These are phyloP conservation scores for Amaranthus hypochondriacus DNA, from an alignment of 148 eudicot genomes.

Conservation along the genomic window DNA sequence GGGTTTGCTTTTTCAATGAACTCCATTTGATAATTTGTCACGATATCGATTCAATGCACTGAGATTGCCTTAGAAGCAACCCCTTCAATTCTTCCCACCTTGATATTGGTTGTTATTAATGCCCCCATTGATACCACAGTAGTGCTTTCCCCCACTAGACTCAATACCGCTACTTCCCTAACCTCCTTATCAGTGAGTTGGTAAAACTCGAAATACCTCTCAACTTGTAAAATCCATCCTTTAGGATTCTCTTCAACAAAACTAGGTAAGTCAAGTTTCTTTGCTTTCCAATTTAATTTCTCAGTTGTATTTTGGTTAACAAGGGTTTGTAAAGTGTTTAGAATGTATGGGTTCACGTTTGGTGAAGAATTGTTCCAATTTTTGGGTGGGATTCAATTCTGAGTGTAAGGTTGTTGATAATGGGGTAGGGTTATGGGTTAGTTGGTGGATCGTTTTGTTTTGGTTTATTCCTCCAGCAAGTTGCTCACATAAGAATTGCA, in stretches of 20 bases:
- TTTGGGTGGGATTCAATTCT: no score
- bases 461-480: no score
- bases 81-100: neutral
- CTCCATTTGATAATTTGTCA: neutral
- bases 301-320: no score
- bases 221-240: neutral
- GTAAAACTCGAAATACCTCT: neutral
- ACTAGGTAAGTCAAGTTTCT: neutral
- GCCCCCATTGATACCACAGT: neutral
- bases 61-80: neutral
- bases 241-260: neutral
- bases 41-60: neutral
- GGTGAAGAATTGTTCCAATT: no score
- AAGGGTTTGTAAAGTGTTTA: no score
- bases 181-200: neutral
- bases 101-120: neutral
- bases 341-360: no score
- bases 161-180: neutral
- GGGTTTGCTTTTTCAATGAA: neutral
- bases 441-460: no score
- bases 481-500: no score
- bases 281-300: no score
- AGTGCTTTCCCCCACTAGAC: neutral
- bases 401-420: no score
- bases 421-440: no score